These are phyloP conservation scores for Blastocystis sp. DNA, from an alignment of 352 stramenopile species.

Conservation along the genomic window DNA sequence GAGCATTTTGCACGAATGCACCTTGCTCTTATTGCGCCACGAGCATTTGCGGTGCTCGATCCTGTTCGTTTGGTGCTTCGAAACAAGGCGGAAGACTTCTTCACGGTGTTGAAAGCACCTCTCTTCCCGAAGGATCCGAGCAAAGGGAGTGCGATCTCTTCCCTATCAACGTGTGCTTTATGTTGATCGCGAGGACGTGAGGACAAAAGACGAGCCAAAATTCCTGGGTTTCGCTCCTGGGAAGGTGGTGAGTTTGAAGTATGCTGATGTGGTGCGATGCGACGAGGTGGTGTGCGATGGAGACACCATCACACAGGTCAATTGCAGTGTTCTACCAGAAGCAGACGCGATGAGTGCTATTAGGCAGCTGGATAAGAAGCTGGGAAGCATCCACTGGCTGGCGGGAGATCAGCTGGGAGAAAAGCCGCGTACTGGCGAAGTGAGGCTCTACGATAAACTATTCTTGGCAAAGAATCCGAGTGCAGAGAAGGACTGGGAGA, in stretches of 20 bases:
- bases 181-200: constrained; percentile 64
- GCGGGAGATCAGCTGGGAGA: constrained; percentile 64
- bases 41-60: constrained; percentile 75
- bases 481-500: constrained; percentile 71
- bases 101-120: constrained; percentile 27
- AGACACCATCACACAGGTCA: constrained; percentile 74
- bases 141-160: constrained; percentile 56
- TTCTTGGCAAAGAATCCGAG: constrained; percentile 82
- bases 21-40: constrained; percentile 70
- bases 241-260: constrained; percentile 91
- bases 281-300: constrained; percentile 77
- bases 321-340: constrained; percentile 67
- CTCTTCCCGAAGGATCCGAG: constrained; percentile 63
- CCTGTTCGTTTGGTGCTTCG: constrained; percentile 76
- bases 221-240: constrained; percentile 89
- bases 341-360: constrained; percentile 71
- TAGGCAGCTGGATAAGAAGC: constrained; percentile 76
- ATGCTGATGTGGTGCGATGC: constrained; percentile 85
- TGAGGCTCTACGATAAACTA: constrained; percentile 90
- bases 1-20: constrained; percentile 73
- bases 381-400: constrained; percentile 90
- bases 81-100: constrained; percentile 67
- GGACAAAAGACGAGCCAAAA: constrained; percentile 66
- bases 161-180: constrained; percentile 58
- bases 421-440: constrained; percentile 73